Conservation (phyloP, 2,329 filamentous ascomycete species). For the Monilinia polystroma region DNA sequence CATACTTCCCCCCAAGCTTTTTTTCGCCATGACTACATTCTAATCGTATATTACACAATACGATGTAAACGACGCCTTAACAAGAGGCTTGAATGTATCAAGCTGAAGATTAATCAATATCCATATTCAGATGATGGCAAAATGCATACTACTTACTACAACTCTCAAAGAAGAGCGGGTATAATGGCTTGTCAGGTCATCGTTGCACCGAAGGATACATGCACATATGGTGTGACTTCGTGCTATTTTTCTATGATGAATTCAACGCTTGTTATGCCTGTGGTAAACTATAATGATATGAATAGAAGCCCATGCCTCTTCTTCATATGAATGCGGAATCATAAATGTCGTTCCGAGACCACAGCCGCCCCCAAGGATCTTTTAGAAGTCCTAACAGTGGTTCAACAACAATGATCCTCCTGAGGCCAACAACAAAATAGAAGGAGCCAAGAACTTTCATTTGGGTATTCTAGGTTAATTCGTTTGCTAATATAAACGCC, state of each 20-base stretch:
- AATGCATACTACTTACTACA: neutral
- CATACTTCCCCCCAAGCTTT: neutral
- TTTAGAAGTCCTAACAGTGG: neutral
- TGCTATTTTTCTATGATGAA: neutral
- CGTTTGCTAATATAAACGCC: conserved; percentile 3
- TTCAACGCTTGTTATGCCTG: too few species aligned
- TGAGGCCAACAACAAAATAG: neutral
- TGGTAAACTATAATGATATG: neutral
- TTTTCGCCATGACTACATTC: neutral
- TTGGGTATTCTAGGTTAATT: neutral
- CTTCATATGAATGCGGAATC: neutral
- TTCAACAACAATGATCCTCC: neutral
- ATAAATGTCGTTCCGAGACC: neutral
- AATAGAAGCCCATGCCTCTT: neutral
- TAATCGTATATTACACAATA: neutral
- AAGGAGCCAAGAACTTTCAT: neutral
- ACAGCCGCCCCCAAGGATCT: neutral
- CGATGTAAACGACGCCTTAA: neutral
- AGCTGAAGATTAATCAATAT: neutral
- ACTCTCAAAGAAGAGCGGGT: neutral
- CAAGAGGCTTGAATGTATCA: neutral
- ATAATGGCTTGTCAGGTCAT: neutral
- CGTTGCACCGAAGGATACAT: neutral
- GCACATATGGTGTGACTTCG: neutral
- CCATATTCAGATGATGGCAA: neutral